Evolutionary conservation across 2,329 filamentous ascomycete genomes (phyloP), one percentile per base, ranked within the genome.

Genomic region (Bipolaris zeicola): DNA sequence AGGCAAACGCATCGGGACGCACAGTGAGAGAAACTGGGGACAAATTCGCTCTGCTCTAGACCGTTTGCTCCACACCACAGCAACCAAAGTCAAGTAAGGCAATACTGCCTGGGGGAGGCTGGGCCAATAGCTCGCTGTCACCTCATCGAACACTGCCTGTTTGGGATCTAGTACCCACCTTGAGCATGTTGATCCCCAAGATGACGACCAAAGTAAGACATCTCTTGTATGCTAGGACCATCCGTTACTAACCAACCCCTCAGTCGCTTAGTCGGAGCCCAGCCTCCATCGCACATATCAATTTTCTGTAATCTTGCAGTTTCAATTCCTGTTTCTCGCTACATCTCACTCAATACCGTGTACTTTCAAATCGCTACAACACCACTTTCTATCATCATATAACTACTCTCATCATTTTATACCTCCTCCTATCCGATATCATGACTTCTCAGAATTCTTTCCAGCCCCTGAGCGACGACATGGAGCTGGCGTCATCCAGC

Each of bases 21-120:
- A 14, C 37, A 36, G 56, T 56, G 52, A 56, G 55, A 38, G 47
- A 18, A 31, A 48, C 28, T 34, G 42, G 34, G 47, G 42, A 46
- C 49, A 31, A 37, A 38, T 38, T 20, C n/a, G 22, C 36, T 44
- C 18, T 37, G 13, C 14, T 34, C 53, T 31, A 44, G 33, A 28
- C 50, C 34, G 38, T 3, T 4, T 5, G 10, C 16, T n/a, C 28
- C 22, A 43, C 44, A 22, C 18, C 39, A 3, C 16, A 13, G 47
- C 13, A 11, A 3, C 20, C 22, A 22, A 10, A 28, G 13, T 11
- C 28, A 18, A 6, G 22, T 1, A 31, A 1, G 10, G 7, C 6
- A 5, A 16, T 33, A 11, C 1, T 11, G 3, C 6, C 34, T 8
- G 26, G 0, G 20, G 26, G 50, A 20, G 55, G 39, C 28, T 50